A percentile compares a stretch with the other conserved stretches of the same genome.
phyloP scores from a whole-genome alignment of 2,329 filamentous ascomycete species.

The Aspergillus ochraceus region DNA sequence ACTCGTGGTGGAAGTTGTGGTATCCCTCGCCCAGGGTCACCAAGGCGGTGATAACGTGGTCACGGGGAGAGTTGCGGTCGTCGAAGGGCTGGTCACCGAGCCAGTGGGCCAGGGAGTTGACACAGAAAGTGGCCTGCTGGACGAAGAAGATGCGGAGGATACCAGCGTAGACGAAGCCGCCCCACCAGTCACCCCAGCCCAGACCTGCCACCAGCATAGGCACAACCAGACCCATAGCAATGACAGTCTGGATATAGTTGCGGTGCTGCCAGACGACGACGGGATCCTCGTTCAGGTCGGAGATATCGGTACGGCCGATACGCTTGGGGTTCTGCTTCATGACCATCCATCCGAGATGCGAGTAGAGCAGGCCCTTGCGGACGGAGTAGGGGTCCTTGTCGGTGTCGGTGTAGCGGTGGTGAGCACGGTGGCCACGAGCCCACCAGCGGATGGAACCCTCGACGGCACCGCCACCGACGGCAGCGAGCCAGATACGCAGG shows the following conservation, averaged over 20 bases:
- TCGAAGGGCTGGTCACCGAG: conserved; percentile 90
- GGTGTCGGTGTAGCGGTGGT: conserved; percentile 90
- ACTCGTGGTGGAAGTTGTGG: conserved; percentile 96
- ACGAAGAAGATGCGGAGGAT: conserved; percentile 87
- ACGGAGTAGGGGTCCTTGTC: conserved; percentile 91
- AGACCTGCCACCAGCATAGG: conserved; percentile 75
- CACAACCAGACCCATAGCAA: conserved; percentile 74
- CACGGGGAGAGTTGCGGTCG: conserved; percentile 86
- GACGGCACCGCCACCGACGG: conserved; percentile 77
- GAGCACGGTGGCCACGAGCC: conserved; percentile 81
- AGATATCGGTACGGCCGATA: conserved; percentile 83
- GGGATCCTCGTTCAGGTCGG: conserved; percentile 81
- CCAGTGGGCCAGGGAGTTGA: conserved; percentile 90
- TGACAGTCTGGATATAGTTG: conserved; percentile 77
- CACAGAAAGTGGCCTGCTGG: conserved; percentile 89
- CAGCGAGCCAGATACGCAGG: conserved; percentile 78
- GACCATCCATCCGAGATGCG: conserved; percentile 85
- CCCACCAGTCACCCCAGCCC: conserved; percentile 76
- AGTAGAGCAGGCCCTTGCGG: conserved; percentile 82
- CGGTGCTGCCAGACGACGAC: conserved; percentile 86
- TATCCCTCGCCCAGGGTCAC: conserved; percentile 86
- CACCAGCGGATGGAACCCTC: conserved; percentile 88
- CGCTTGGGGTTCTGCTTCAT: conserved; percentile 92
- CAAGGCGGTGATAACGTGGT: conserved; percentile 81
- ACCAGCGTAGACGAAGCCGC: conserved; percentile 81